Evolutionary conservation across 2,329 filamentous ascomycete species (phyloP).

Genomic region (Cladorrhinum sp.): DNA sequence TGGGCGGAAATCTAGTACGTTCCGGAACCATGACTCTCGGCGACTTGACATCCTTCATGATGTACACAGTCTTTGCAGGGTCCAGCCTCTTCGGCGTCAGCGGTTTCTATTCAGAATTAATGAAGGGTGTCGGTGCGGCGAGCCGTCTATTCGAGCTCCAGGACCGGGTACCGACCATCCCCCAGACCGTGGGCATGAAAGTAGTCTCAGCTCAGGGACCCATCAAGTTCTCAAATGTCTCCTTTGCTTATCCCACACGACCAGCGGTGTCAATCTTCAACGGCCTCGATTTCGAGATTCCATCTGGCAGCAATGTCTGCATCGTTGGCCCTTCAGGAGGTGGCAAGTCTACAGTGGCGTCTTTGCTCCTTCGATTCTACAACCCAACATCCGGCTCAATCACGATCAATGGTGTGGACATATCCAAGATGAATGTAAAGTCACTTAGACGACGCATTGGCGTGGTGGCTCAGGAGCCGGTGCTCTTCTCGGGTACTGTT

Average conservation of each 20-base stretch:
- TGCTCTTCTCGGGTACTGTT: slow-evolving; percentile 82
- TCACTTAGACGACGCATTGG: slow-evolving; percentile 89
- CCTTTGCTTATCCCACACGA: slow-evolving; percentile 89
- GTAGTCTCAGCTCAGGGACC: slow-evolving; percentile 82
- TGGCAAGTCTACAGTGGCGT: slow-evolving; percentile 93
- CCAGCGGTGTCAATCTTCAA: slow-evolving; percentile 91
- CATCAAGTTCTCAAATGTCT: slow-evolving; percentile 82
- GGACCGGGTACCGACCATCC: slow-evolving; percentile 81
- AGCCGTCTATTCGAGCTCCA: slow-evolving; percentile 93
- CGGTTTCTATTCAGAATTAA: slow-evolving; percentile 95
- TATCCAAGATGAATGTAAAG: slow-evolving; percentile 86
- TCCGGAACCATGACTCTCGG: slow-evolving; percentile 83
- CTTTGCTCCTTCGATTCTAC: slow-evolving; percentile 90
- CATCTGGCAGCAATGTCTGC: slow-evolving; percentile 89
- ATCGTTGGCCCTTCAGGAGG: slow-evolving; percentile 95
- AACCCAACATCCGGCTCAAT: slow-evolving; percentile 74
- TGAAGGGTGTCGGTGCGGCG: slow-evolving; percentile 98
- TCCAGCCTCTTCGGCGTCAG: slow-evolving; percentile 92
- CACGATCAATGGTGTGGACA: slow-evolving; percentile 78
- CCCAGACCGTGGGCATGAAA: slow-evolving; percentile 75
- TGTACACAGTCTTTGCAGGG: slow-evolving; percentile 88
- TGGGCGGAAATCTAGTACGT: slow-evolving; percentile 87
- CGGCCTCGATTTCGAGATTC: slow-evolving; percentile 83
- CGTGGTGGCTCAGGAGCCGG: slow-evolving; percentile 92
- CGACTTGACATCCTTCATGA: slow-evolving; percentile 92